phyloP scores from a whole-genome alignment of 2,329 filamentous ascomycete genomes.

The Coniochaeta sp. region DNA sequence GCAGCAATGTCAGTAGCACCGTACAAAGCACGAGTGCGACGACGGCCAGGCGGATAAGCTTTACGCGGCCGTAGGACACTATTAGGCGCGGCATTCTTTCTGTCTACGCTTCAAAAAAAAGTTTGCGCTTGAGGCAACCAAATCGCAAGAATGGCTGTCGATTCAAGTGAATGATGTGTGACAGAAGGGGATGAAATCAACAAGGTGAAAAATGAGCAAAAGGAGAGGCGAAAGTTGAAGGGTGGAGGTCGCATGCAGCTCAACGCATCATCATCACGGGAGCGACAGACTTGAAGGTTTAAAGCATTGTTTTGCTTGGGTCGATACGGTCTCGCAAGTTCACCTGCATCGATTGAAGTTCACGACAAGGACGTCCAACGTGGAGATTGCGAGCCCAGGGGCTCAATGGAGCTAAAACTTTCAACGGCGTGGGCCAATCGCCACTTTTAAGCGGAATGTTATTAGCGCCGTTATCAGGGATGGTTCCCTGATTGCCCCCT shows the following conservation, averaged over 20 bases:
- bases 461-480: not conserved
- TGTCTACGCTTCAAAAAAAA: conserved; percentile 11
- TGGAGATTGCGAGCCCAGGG: not conserved
- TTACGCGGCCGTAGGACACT: conserved; percentile 5
- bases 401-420: not conserved
- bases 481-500: not conserved
- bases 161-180: not conserved
- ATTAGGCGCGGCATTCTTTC: not conserved
- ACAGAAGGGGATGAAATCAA: not conserved
- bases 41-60: conserved; percentile 6
- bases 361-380: not conserved
- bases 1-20: conserved; percentile 9
- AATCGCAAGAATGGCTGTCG: not conserved
- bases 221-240: not conserved
- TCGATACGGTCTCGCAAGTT: not conserved
- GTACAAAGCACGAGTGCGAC: conserved; percentile 6
- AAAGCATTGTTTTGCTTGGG: not conserved
- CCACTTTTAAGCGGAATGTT: not conserved
- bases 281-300: not conserved
- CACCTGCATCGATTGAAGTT: not conserved
- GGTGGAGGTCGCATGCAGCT: not conserved
- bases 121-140: not conserved
- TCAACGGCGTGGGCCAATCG: not conserved
- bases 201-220: not conserved
- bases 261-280: not conserved